Base-by-base conservation (phyloP, 2,329 filamentous ascomycete species). In the Albophoma yamanashiensis region DNA sequence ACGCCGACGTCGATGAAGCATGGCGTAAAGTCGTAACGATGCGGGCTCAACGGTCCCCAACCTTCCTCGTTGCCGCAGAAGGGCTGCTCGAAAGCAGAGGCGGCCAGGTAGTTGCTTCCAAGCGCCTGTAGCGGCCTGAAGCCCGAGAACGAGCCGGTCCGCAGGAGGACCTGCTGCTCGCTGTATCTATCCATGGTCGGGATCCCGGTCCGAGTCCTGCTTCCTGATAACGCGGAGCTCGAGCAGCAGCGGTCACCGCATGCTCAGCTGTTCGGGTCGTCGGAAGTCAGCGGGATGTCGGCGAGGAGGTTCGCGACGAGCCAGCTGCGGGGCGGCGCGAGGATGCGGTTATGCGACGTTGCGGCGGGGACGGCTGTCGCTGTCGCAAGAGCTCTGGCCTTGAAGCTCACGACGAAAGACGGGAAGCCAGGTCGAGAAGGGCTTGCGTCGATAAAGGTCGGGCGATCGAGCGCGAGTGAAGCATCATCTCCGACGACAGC, bases 1-100 rank as follows among this genome's bases (percentile, higher is more conserved):
- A 97, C 84, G 85, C 91, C 92, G 27, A 96, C 84, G 72, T 99
- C 95, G 68, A 97, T 86, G 71, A 99, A 99, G 78, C 94, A 99
- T 47, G 94, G 93, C 20, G 94, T 97, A 69, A 99, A 92, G 76
- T 99, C 94, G 75, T 91, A 97, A 73, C 93, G 83, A 66, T 86
- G 81, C 42, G 87, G 86, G 75, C 92, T 97, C 71, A 99, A 72
- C 27, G 94, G 94, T 1, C 95, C 95, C 94, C 94, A 99, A 69
- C 94, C 95, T 75, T 97, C 93, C 59, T 81, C 79, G 75, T 96
- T 94, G 73, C 89, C 85, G 76, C 93, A 97, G 74, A 97, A 79
- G 61, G 90, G 86, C 72, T 95, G 89, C 65, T 76, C 76, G 69
- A 78, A 77, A 38, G 73, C 62, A 59, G 72, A 67, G 38, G 79